A percentile compares a stretch with the other conserved stretches of the same genome.
phyloP scores from a whole-genome alignment of 108 stramenopile genomes.

The Thalassiosira profunda region DNA sequence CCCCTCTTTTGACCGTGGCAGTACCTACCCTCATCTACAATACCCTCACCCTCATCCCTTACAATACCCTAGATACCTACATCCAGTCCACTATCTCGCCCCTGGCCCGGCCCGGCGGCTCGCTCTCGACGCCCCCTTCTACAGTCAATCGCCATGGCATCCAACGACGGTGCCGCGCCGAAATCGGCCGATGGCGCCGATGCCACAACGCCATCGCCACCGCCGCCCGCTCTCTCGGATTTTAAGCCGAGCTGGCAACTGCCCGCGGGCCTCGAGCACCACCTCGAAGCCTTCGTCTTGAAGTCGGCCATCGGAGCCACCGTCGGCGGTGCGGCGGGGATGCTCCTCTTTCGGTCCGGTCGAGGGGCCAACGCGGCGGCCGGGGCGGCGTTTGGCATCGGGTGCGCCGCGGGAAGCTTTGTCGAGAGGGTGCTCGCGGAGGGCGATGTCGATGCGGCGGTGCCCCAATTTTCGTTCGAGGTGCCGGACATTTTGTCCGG shows the following conservation, averaged over 20 bases:
- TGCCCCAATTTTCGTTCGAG: conserved; percentile 41
- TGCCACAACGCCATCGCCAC: conserved; percentile 13
- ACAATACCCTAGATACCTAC: no score
- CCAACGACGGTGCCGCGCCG: no score
- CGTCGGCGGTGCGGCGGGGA: conserved; percentile 28
- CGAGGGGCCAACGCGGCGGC: conserved; percentile 35
- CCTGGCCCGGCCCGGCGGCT: no score
- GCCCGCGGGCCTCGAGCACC: conserved; percentile 43
- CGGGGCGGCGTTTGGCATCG: conserved; percentile 42
- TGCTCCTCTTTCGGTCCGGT: conserved; percentile 31
- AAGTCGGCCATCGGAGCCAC: conserved; percentile 42
- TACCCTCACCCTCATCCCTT: no score
- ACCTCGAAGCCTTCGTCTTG: conserved; percentile 41
- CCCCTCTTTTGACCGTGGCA: no score
- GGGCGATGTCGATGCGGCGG: conserved; percentile 32
- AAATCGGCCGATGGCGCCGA: no score
- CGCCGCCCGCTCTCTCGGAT: conserved; percentile 6
- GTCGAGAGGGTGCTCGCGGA: conserved; percentile 30
- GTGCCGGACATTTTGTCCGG: conserved; percentile 10
- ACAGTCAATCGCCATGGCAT: no score
- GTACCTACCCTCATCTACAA: no score
- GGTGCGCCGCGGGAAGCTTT: conserved; percentile 48
- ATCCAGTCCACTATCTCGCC: no score
- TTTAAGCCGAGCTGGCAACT: conserved; percentile 53
- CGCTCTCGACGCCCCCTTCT: no score